These are phyloP conservation scores for Flagelloscypha sp. DNA, from an alignment of 768 basidiomycete species.

Conservation along the genomic window DNA sequence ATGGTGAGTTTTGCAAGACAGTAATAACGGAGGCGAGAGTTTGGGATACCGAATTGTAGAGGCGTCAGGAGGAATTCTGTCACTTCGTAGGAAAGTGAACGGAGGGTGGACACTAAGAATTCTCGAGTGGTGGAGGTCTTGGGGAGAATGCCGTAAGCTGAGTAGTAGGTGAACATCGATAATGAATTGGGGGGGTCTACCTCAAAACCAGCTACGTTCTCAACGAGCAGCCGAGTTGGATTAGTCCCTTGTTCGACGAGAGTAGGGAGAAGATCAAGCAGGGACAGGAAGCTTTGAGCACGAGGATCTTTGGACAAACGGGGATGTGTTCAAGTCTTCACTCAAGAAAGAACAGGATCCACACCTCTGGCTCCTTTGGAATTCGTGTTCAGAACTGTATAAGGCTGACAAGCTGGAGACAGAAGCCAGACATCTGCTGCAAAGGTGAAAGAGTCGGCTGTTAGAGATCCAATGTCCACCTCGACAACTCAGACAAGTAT, in stretches of 20 bases:
- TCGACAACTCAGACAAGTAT: too few relatives aligned
- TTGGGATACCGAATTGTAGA: constrained; percentile 72
- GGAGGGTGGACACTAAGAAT: constrained; percentile 44
- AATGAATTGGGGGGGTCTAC: constrained; percentile 37
- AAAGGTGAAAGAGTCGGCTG: constrained; percentile 36
- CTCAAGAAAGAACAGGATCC: too few relatives aligned
- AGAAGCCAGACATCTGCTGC: constrained; percentile 65
- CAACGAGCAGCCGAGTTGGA: constrained; percentile 58
- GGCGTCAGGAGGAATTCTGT: constrained; percentile 66
- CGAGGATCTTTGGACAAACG: constrained; percentile 71
- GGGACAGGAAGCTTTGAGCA: constrained; percentile 67
- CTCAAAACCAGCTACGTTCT: constrained; percentile 83
- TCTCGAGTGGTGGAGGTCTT: constrained; percentile 61
- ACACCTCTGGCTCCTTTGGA: constrained; percentile 65
- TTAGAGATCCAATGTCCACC: constrained; percentile 57
- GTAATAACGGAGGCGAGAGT: constrained; percentile 77
- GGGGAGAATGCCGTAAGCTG: constrained; percentile 8
- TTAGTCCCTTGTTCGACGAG: constrained; percentile 35
- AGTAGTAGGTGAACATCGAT: constrained; percentile 1
- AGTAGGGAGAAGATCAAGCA: constrained; percentile 56
- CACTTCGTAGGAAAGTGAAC: constrained; percentile 44
- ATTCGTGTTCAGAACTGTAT: constrained; percentile 67
- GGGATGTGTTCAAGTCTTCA: too few relatives aligned
- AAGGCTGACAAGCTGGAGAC: constrained; percentile 80
- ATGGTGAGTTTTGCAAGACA: constrained; percentile 48